phyloP scores from a whole-genome alignment of 106 monocot species.

The Dioscorea alata region DNA sequence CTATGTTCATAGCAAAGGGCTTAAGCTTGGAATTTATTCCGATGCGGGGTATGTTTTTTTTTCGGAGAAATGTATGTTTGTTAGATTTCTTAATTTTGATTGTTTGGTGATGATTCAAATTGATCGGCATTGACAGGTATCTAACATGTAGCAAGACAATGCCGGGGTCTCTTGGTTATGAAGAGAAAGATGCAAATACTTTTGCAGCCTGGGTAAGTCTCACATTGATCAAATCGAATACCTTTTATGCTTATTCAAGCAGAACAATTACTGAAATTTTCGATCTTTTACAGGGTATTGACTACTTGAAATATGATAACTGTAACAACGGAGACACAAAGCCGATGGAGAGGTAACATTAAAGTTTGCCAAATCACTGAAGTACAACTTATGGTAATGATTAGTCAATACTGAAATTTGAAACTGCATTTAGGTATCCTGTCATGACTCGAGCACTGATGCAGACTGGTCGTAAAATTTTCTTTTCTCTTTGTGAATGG shows the following conservation, averaged over 20 bases:
- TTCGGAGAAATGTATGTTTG: background rate
- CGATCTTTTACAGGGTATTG: conserved; percentile 43
- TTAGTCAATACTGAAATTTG: background rate
- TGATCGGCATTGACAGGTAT: conserved; percentile 21
- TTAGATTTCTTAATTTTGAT: background rate
- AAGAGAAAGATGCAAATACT: conserved; percentile 62
- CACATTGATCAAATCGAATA: background rate
- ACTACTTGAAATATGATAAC: conserved; percentile 89
- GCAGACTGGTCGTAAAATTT: conserved; percentile 51
- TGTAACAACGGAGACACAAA: conserved; percentile 50
- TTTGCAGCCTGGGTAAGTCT: conserved; percentile 69
- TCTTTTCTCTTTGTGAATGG: conserved; percentile 89
- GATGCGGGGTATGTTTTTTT: conserved; percentile 61
- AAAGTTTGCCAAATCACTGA: background rate
- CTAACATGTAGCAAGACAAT: conserved; percentile 58
- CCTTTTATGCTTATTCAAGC: background rate
- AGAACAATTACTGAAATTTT: background rate
- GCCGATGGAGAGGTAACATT: conserved; percentile 47
- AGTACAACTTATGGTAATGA: background rate
- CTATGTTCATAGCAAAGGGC: conserved; percentile 75
- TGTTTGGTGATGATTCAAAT: background rate
- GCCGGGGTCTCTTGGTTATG: conserved; percentile 83
- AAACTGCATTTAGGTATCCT: conserved; percentile 43
- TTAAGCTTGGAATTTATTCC: conserved; percentile 73
- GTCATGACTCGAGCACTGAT: conserved; percentile 63